Evolutionary conservation across 306 rosid genomes (phyloP), one percentile per base, ranked within the genome.

Genomic region (Lathyrus tuberosus): DNA sequence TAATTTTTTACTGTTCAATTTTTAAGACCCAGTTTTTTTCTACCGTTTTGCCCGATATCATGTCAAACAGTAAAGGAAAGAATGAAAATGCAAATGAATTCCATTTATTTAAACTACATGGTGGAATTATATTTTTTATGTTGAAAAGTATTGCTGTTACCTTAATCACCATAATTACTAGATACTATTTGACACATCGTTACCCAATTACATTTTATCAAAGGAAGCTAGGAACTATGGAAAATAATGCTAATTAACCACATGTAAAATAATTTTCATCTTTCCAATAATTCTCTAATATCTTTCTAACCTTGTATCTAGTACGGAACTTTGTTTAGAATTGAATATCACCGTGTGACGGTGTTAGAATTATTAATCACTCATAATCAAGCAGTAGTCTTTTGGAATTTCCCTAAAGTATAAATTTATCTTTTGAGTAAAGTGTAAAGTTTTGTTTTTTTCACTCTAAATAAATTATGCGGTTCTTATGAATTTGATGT

Each of bases 1-100:
- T 52, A n/a, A 74, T 41, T 31, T 38, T 78, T 31, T 35, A 41
- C 42, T 52, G 74, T 7, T 71, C 49, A 40, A 56, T 28, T 11
- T 22, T 24, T 54, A 28, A 57, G 2, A 5, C 5, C 18, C 5
- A 6, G 7, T 4, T 26, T 13, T 51, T 22, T 26, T 28, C 40
- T 57, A 28, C 62, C 62, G 3, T 57, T 57, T 57, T 57, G 10
- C 18, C 18, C 14, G 40, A 3, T 57, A 57, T 9, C 40, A 56
- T 56, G 62, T 14, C 38, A 14, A 56, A 26, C 62, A 24, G 16
- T 56, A 6, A 13, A 56, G 62, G 62, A 57, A 10, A 52, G 13
- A 12, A 18, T 57, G 62, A 26, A 26, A 57, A 13, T 28, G 17
- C 18, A 5, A 57, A 13, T 28, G 20, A 57, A 28, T 57, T 28